A percentile compares a stretch with the other conserved stretches of the same genome.
These are phyloP conservation scores for Cucumis variabilis DNA, from an alignment of 331 rosid genomes.

Conservation along the genomic window DNA sequence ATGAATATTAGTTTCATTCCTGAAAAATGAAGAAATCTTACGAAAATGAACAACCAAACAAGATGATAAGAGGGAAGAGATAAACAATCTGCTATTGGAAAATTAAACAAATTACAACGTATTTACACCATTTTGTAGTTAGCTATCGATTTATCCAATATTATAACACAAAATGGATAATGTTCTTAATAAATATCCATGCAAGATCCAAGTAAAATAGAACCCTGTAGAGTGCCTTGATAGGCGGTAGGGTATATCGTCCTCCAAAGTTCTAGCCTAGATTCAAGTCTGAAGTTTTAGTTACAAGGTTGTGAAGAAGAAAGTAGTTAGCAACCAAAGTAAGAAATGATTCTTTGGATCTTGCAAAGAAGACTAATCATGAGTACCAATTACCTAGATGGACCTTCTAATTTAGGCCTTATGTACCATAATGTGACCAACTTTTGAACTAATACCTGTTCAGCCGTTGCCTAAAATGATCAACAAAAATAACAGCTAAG, in stretches of 20 bases:
- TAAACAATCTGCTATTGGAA: neutral
- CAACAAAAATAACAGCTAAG: neutral
- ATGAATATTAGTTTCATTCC: neutral
- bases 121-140: neutral
- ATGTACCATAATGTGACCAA: slow-evolving; percentile 71
- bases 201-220: neutral
- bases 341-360: neutral
- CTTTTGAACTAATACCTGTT: slow-evolving; percentile 77
- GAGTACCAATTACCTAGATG: slow-evolving; percentile 18
- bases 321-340: neutral
- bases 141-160: neutral
- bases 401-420: slow-evolving; percentile 42
- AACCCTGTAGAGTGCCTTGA: neutral
- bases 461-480: slow-evolving; percentile 75
- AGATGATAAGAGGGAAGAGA: neutral
- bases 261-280: neutral
- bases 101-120: neutral
- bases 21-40: neutral
- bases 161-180: neutral
- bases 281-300: neutral
- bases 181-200: neutral
- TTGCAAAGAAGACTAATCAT: neutral
- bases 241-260: too few relatives aligned
- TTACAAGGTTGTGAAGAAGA: too few relatives aligned
- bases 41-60: neutral